Evolutionary conservation across 2,329 filamentous ascomycete species (phyloP), one percentile per base, ranked within the genome.

Genomic region (Thielaviopsis musarum): DNA sequence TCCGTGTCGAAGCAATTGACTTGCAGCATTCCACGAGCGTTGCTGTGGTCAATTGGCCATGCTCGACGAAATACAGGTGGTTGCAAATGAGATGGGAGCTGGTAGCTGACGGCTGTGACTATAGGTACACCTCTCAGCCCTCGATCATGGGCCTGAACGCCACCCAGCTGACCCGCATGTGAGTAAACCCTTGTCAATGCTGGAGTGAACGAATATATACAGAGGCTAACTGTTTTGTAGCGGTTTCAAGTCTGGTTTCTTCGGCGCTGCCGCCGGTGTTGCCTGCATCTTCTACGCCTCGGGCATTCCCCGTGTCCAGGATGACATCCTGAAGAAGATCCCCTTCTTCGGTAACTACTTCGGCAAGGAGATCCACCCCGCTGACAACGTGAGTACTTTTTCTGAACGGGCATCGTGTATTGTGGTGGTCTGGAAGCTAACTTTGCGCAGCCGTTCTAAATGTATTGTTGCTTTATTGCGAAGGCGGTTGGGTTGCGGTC

Each of bases 221-320:
- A 34, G 30, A 52, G 21, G 15, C 49, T 17, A 41, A 57, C 56
- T 10, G 38, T 34, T 34, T 19, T 26, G 30, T 15, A 84, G 81
- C 63, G 77, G 74, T 62, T 59, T 77, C 63, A 79, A 75, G 64
- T 65, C 76, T 55, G 79, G 73, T 61, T 72, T 74, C 59, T 82
- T 81, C 66, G 80, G 80, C 61, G 80, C 72, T 62, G 78, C 80
- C 61, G 79, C 77, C 62, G 76, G 76, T 65, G 74, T 81, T 64
- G 79, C 73, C 64, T 72, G 81, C 63, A 75, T 84, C 65, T 81
- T 79, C 75, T 81, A 74, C 69, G 74, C 78, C 64, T 83, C 80
- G 49, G 81, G 82, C 65, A 77, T 85, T 55, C 82, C 82, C 64
- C 76, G 74, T 69, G 73, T 85, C 64, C 73, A 80, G 70, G 68